Evolutionary conservation across 352 stramenopile genomes (phyloP).

Genomic region (Pythium dissimile): DNA sequence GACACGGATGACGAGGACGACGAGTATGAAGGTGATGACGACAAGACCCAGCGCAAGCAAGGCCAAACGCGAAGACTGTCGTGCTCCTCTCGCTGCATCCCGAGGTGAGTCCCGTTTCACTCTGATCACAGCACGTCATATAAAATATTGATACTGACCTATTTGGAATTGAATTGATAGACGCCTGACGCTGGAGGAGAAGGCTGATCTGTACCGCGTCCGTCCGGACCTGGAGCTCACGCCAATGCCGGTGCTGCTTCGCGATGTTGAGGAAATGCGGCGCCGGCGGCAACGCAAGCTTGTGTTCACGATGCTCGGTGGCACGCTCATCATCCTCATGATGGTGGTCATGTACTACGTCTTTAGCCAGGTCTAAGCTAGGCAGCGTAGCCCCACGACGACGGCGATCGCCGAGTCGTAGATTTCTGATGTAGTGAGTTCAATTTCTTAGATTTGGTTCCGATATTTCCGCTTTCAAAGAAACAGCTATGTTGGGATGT

Average conservation of each 20-base stretch:
- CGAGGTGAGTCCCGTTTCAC: slow-evolving; percentile 28
- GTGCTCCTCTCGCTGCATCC: slow-evolving; percentile 49
- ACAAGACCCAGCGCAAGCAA: slow-evolving; percentile 5
- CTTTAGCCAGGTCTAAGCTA: slow-evolving; percentile 28
- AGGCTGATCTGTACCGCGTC: slow-evolving; percentile 63
- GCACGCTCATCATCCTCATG: slow-evolving; percentile 64
- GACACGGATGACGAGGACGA: slow-evolving; percentile 41
- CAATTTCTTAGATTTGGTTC: slow-evolving; percentile 4
- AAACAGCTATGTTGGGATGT: neutral
- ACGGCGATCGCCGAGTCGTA: too few species aligned
- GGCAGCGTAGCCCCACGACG: neutral
- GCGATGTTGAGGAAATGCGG: slow-evolving; percentile 58
- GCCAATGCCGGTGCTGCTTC: slow-evolving; percentile 53
- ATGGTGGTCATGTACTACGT: slow-evolving; percentile 82
- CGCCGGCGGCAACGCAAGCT: slow-evolving; percentile 59
- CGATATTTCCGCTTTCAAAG: slow-evolving; percentile 13
- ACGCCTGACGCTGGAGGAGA: slow-evolving; percentile 74
- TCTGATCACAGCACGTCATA: too few species aligned
- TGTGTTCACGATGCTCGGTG: slow-evolving; percentile 64
- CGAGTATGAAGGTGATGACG: slow-evolving; percentile 22
- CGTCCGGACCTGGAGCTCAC: slow-evolving; percentile 67
- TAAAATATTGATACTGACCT: too few species aligned
- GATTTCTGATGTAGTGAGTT: neutral
- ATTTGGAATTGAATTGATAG: neutral
- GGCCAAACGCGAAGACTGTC: slow-evolving; percentile 19